These are phyloP conservation scores for Epithele typhae DNA, from an alignment of 768 basidiomycete genomes.

Conservation along the genomic window DNA sequence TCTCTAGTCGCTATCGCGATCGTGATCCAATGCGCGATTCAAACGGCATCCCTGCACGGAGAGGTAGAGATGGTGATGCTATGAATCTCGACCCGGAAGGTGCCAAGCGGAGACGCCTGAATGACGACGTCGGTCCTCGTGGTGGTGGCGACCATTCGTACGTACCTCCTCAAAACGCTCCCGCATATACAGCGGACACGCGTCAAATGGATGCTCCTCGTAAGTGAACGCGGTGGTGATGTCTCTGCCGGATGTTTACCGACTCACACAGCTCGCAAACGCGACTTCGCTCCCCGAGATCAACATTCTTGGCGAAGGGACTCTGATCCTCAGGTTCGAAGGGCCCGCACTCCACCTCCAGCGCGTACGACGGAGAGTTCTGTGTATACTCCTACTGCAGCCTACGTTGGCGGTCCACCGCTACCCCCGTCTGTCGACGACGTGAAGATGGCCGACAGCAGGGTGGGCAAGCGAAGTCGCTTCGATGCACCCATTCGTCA, in stretches of 20 bases:
- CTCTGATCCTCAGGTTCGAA: neutral
- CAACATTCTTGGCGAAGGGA: neutral
- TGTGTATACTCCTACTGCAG: neutral
- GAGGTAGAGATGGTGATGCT: conserved; percentile 15
- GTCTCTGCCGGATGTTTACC: conserved; percentile 19
- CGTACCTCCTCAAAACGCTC: conserved; percentile 14
- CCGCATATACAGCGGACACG: conserved; percentile 21
- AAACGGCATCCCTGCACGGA: conserved; percentile 16
- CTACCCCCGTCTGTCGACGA: neutral
- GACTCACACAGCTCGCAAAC: conserved; percentile 22
- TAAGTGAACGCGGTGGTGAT: conserved; percentile 2
- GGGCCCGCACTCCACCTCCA: neutral
- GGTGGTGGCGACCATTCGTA: conserved; percentile 5
- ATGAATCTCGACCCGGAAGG: conserved; percentile 9
- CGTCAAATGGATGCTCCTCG: neutral
- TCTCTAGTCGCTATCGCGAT: conserved; percentile 6
- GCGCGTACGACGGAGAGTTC: neutral
- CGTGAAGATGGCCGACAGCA: neutral
- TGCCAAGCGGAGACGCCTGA: conserved; percentile 22
- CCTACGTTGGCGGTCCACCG: neutral
- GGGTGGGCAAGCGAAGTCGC: neutral
- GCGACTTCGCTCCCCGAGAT: conserved; percentile 5
- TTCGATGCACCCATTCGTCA: conserved; percentile 2
- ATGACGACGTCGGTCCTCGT: conserved; percentile 11
- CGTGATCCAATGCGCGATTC: conserved; percentile 5